Conservation (phyloP, 169 alveolate genomes). For the Cyclospora cayetanensis region DNA sequence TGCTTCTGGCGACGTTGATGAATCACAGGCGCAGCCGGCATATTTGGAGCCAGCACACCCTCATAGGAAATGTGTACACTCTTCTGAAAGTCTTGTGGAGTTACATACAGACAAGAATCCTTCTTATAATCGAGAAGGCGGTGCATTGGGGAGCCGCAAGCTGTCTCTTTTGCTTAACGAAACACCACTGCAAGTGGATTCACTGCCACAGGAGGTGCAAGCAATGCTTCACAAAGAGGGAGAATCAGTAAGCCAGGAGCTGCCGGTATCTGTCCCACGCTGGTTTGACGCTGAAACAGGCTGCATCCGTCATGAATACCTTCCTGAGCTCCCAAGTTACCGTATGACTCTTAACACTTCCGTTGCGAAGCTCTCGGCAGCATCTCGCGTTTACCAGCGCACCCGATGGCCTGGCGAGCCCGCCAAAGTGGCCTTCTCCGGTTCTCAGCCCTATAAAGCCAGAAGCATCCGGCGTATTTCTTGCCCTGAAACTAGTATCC, state of each 20-base stretch:
- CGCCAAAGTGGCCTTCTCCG: neutral
- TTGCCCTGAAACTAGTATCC: neutral
- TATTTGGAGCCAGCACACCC: too few species aligned
- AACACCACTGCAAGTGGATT: neutral
- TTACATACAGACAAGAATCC: too few species aligned
- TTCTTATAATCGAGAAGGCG: too few species aligned
- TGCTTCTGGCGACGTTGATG: too few species aligned
- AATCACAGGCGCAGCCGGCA: too few species aligned
- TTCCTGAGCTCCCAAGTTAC: conserved; percentile 12
- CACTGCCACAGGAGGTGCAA: conserved; percentile 52
- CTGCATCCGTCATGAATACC: neutral
- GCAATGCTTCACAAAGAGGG: neutral
- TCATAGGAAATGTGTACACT: too few species aligned
- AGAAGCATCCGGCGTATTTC: neutral
- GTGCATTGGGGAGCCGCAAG: neutral
- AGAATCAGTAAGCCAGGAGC: neutral
- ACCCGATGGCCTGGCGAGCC: conserved; percentile 51
- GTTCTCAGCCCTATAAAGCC: neutral
- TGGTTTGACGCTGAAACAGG: conserved; percentile 40
- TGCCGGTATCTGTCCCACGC: neutral
- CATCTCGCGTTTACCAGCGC: conserved; percentile 23
- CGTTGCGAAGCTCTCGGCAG: conserved; percentile 7
- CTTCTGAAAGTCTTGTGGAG: too few species aligned
- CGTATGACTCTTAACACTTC: conserved; percentile 39
- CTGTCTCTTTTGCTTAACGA: neutral